These are phyloP conservation scores for Phyllostachys edulis DNA, from an alignment of 176 grass and related monocot species.

Conservation along the genomic window DNA sequence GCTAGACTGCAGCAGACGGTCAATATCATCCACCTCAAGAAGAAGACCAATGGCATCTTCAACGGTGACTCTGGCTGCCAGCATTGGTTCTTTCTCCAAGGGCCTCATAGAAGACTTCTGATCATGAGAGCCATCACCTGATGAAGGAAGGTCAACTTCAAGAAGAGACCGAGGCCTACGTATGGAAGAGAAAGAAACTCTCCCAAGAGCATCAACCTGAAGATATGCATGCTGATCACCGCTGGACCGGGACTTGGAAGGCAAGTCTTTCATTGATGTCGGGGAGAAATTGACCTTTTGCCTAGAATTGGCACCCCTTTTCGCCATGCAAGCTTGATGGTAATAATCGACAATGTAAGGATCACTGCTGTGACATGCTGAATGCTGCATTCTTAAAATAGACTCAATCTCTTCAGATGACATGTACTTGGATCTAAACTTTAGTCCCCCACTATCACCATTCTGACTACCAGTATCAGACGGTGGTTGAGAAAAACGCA, in stretches of 20 bases:
- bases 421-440: conserved; percentile 93
- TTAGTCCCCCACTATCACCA: conserved; percentile 56
- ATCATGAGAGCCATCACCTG: conserved; percentile 54
- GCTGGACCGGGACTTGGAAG: conserved; percentile 71
- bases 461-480: conserved; percentile 70
- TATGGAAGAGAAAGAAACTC: conserved; percentile 85
- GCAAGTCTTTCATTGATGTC: conserved; percentile 68
- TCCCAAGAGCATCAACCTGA: conserved; percentile 78
- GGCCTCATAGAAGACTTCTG: conserved; percentile 67
- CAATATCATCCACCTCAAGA: conserved; percentile 95
- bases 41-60: conserved; percentile 87
- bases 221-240: conserved; percentile 82
- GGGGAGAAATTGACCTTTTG: conserved; percentile 70
- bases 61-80: conserved; percentile 86
- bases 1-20: conserved; percentile 69
- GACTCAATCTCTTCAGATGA: conserved; percentile 96
- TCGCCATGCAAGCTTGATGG: conserved; percentile 95
- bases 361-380: conserved; percentile 86
- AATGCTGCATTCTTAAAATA: conserved; percentile 94
- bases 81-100: conserved; percentile 84
- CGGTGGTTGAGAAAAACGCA: conserved; percentile 50
- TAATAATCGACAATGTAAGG: conserved; percentile 97
- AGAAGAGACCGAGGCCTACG: conserved; percentile 80
- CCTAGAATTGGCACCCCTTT: conserved; percentile 58
- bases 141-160: conserved; percentile 67